phyloP scores from a whole-genome alignment of 2,329 filamentous ascomycete species.

The Aspergillus sp. region DNA sequence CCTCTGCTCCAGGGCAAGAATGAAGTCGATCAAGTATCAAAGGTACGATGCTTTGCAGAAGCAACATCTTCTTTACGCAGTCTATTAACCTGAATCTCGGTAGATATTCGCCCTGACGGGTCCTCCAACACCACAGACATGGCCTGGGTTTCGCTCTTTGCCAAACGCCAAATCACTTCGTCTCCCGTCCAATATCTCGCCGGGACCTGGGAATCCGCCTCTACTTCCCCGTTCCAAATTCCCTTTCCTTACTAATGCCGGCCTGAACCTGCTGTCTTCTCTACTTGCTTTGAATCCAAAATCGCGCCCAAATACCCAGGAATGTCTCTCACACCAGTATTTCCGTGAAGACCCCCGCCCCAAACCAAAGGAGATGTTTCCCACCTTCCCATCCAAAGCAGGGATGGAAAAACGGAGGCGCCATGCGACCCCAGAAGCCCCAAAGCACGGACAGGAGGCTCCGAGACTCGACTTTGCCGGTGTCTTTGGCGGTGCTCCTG shows the following conservation, averaged over 20 bases:
- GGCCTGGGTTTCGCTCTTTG: constrained; percentile 81
- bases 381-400: constrained; percentile 93
- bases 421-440: constrained; percentile 75
- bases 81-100: constrained; percentile 4
- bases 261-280: constrained; percentile 62
- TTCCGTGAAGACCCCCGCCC: constrained; percentile 86
- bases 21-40: constrained; percentile 83
- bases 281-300: constrained; percentile 73
- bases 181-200: constrained; percentile 50
- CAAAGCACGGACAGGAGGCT: constrained; percentile 67
- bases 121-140: constrained; percentile 73
- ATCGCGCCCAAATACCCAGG: constrained; percentile 62
- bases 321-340: constrained; percentile 75
- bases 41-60: constrained; percentile 34
- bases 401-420: constrained; percentile 77
- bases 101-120: constrained; percentile 85
- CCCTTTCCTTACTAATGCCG: constrained; percentile 72
- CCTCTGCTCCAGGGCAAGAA: constrained; percentile 84
- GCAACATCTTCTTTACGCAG: no score
- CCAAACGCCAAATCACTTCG: constrained; percentile 80
- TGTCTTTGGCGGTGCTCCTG: constrained; percentile 64
- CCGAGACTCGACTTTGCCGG: constrained; percentile 63
- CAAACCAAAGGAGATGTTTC: constrained; percentile 88
- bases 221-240: constrained; percentile 69
- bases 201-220: constrained; percentile 33